These are phyloP conservation scores for Tritrichomonas foetus DNA, from an alignment of 208 protist genomes.

Conservation along the genomic window DNA sequence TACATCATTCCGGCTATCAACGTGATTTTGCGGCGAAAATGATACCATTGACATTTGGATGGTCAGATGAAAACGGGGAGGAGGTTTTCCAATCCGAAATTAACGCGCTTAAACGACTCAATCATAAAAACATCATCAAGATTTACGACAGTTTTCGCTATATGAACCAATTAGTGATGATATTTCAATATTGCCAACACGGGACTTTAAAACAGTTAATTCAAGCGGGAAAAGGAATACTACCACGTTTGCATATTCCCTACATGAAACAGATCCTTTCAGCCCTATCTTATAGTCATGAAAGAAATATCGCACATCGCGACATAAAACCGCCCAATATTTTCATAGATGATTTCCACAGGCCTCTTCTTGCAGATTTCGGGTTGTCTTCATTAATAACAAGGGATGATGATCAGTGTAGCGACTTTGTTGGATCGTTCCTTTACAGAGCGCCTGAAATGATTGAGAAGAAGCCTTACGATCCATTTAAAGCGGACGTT, in stretches of 20 bases:
- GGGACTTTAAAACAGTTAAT: neutral
- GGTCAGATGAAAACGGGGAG: neutral
- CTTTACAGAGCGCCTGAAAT: neutral
- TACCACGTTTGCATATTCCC: neutral
- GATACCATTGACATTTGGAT: neutral
- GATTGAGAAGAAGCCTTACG: neutral
- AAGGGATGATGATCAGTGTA: neutral
- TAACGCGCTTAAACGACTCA: neutral
- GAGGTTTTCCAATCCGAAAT: too few species aligned
- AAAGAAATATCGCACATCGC: neutral
- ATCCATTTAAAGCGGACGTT: neutral
- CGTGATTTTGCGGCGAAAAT: too few species aligned
- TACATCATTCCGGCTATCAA: too few species aligned
- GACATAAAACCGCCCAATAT: neutral
- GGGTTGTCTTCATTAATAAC: neutral
- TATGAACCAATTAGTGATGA: neutral
- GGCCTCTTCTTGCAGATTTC: neutral
- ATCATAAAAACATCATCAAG: neutral
- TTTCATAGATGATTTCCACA: neutral
- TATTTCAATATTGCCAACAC: neutral
- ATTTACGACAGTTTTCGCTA: neutral
- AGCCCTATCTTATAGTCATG: neutral
- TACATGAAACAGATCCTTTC: neutral
- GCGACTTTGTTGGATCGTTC: neutral
- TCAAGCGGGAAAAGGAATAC: neutral